phyloP scores from a whole-genome alignment of 768 basidiomycete species.

The Russula foetens region DNA sequence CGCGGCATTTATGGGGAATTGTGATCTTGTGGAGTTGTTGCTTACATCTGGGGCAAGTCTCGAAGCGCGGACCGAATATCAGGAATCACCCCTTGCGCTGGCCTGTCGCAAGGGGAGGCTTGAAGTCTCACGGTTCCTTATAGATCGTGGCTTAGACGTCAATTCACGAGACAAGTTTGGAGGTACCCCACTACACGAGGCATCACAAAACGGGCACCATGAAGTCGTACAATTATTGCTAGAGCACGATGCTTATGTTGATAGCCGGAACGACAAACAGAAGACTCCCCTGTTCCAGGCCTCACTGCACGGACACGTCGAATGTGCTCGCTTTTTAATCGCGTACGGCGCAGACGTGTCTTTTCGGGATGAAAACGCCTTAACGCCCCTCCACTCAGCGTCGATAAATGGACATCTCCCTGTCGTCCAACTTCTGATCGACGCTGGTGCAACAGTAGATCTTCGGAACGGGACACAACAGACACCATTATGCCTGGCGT shows the following conservation, averaged over 20 bases:
- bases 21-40: not conserved
- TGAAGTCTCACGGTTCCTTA: not conserved
- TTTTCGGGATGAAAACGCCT: not conserved
- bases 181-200: not conserved
- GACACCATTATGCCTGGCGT: no score
- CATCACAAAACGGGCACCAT: not conserved
- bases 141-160: not conserved
- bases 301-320: not conserved
- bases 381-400: not conserved
- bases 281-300: not conserved
- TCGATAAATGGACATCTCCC: not conserved
- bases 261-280: not conserved
- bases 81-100: not conserved
- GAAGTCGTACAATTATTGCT: not conserved
- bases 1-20: not conserved
- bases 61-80: not conserved
- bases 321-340: not conserved
- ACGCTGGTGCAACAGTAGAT: not conserved
- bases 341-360: not conserved
- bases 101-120: not conserved
- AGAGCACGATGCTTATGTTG: not conserved
- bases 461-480: no score
- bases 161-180: not conserved
- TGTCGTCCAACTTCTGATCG: not conserved
- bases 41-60: not conserved